phyloP scores from a whole-genome alignment of 2,329 filamentous ascomycete species.

The Calonectria naviculata region DNA sequence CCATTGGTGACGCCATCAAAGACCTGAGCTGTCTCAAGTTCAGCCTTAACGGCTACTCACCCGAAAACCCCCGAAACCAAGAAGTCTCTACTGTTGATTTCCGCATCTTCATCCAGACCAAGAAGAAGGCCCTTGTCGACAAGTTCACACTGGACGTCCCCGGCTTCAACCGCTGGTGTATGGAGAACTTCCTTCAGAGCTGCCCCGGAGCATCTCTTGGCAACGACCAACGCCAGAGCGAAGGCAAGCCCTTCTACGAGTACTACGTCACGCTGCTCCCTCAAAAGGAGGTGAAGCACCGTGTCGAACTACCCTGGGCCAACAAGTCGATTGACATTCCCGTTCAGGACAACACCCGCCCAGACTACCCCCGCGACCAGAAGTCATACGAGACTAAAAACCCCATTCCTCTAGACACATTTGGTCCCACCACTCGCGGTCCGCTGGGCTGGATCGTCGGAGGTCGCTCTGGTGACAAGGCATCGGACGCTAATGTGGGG shows the following conservation, averaged over 20 bases:
- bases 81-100: constrained; percentile 59
- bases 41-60: constrained; percentile 50
- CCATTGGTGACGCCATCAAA: constrained; percentile 26
- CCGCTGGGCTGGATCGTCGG: constrained; percentile 42
- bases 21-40: constrained; percentile 48
- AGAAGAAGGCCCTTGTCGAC: constrained; percentile 27
- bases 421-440: constrained; percentile 35
- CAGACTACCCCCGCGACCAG: constrained; percentile 35
- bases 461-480: constrained; percentile 38
- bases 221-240: constrained; percentile 49
- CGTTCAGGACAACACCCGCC: constrained; percentile 32
- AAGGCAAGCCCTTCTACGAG: constrained; percentile 37
- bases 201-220: constrained; percentile 55
- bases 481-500: constrained; percentile 50
- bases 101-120: constrained; percentile 56
- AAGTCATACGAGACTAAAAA: constrained; percentile 38
- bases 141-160: constrained; percentile 24
- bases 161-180: constrained; percentile 26
- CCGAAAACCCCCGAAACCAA: constrained; percentile 51
- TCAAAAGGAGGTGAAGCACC: constrained; percentile 35
- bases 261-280: constrained; percentile 37
- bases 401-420: constrained; percentile 27
- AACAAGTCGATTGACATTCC: constrained; percentile 29
- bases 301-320: constrained; percentile 34
- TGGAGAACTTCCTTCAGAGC: constrained; percentile 54